phyloP scores from a whole-genome alignment of 257 asterid genomes.

The Solanum ossicruentum region DNA sequence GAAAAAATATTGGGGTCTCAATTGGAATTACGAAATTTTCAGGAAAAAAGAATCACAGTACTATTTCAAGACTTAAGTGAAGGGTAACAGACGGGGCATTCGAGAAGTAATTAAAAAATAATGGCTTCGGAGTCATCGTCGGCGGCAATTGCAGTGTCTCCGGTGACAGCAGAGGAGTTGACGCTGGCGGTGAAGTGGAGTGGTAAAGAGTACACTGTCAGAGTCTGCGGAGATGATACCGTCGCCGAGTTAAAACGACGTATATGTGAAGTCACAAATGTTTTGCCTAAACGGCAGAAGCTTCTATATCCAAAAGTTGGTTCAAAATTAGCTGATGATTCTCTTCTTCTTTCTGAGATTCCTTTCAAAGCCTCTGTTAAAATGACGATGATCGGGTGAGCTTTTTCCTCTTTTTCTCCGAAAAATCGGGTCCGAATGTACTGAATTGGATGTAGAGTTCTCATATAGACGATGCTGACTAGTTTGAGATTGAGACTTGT shows the following conservation, averaged over 20 bases:
- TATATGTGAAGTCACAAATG: conserved; percentile 70
- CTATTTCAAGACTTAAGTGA: neutral
- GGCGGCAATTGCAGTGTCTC: conserved; percentile 13
- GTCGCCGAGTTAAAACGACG: conserved; percentile 86
- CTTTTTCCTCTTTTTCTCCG: neutral
- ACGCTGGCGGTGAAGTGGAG: conserved; percentile 90
- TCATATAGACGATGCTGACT: neutral
- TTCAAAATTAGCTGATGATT: conserved; percentile 74
- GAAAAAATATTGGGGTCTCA: neutral
- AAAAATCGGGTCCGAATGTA: neutral
- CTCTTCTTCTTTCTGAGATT: conserved; percentile 59
- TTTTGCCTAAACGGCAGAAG: conserved; percentile 87
- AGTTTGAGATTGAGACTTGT: neutral
- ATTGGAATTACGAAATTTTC: neutral
- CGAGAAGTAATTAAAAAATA: neutral
- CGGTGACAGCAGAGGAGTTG: conserved; percentile 70
- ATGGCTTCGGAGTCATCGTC: conserved; percentile 66
- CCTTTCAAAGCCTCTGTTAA: conserved; percentile 73
- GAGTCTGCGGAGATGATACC: conserved; percentile 85
- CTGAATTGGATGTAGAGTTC: neutral
- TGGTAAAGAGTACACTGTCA: conserved; percentile 80
- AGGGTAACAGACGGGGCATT: neutral
- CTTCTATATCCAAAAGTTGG: conserved; percentile 90
- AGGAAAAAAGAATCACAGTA: no score
- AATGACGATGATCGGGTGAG: conserved; percentile 92